Percentiles rank a stretch among this genome's conserved stretches.
These are phyloP conservation scores for Pleodorina starrii DNA, from an alignment of 139 green algal species.

Conservation along the genomic window DNA sequence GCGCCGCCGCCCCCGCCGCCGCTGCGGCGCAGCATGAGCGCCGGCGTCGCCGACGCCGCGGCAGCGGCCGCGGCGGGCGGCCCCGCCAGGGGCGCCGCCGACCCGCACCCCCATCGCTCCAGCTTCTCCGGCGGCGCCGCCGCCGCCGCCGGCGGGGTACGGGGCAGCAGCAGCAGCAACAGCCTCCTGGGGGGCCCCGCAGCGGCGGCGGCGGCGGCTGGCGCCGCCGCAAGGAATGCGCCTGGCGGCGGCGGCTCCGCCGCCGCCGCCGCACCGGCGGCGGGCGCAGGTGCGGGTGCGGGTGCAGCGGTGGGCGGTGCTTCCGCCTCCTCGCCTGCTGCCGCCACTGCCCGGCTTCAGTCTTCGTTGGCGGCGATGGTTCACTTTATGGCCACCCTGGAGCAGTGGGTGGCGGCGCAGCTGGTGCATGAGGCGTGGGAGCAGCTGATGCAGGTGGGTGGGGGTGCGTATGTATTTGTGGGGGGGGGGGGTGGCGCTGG, in stretches of 20 bases:
- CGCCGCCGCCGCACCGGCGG: too few relatives aligned
- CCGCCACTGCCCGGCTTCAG: neutral
- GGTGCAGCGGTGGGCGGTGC: neutral
- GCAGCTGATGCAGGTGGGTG: neutral
- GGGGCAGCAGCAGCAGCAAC: neutral
- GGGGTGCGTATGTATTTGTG: neutral
- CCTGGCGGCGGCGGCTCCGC: neutral
- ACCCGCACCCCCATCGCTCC: too few relatives aligned
- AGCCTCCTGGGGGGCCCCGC: neutral
- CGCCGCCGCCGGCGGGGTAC: neutral
- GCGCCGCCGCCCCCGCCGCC: too few relatives aligned
- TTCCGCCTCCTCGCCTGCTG: neutral
- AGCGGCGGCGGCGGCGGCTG: neutral
- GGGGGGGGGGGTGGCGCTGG: neutral
- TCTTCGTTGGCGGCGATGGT: slow-evolving; percentile 2
- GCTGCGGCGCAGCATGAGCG: slow-evolving; percentile 16
- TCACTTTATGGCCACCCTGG: slow-evolving; percentile 32
- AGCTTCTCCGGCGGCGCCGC: neutral
- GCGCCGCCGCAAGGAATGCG: too few relatives aligned
- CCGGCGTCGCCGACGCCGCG: neutral
- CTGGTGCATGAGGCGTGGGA: slow-evolving; percentile 29
- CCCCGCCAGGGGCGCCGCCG: neutral
- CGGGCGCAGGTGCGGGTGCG: neutral
- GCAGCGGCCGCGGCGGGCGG: neutral
- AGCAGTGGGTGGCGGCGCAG: slow-evolving; percentile 47